A percentile compares a stretch with the other conserved stretches of the same genome.
Evolutionary conservation across 805 yeast genomes (phyloP).

Genomic region (Cyberlindnera saturnus): DNA sequence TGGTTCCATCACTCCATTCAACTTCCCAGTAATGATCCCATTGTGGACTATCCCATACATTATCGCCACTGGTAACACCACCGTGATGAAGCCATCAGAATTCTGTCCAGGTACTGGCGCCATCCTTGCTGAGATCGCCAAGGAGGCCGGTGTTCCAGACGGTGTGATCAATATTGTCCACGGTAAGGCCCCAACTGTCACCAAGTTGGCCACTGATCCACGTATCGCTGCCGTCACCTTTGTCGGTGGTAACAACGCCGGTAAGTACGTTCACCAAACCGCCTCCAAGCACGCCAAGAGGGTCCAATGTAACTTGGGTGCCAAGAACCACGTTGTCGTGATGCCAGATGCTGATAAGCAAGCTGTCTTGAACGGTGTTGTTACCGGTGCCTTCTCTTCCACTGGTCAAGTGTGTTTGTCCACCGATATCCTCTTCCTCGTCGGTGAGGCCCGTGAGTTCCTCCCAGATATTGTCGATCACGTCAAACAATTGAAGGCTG

Average conservation of each 20-base stretch:
- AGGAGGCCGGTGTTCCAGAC: slow-evolving; percentile 70
- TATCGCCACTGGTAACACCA: slow-evolving; percentile 69
- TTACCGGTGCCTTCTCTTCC: slow-evolving; percentile 77
- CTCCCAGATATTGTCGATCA: slow-evolving; percentile 50
- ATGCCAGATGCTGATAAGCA: slow-evolving; percentile 67
- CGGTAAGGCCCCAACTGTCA: slow-evolving; percentile 69
- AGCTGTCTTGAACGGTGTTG: slow-evolving; percentile 57
- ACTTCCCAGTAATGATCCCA: slow-evolving; percentile 80
- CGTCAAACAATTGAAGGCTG: slow-evolving; percentile 51
- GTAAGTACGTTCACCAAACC: slow-evolving; percentile 61
- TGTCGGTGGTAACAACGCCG: slow-evolving; percentile 77
- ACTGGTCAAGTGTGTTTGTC: slow-evolving; percentile 87
- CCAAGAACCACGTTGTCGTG: slow-evolving; percentile 71
- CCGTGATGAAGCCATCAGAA: slow-evolving; percentile 65
- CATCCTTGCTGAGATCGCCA: slow-evolving; percentile 64
- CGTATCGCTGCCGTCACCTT: slow-evolving; percentile 72
- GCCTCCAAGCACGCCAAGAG: slow-evolving; percentile 67
- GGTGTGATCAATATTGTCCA: slow-evolving; percentile 70
- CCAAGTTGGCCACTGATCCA: slow-evolving; percentile 63
- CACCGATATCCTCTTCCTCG: slow-evolving; percentile 65
- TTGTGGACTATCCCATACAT: slow-evolving; percentile 51
- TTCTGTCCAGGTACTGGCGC: slow-evolving; percentile 79
- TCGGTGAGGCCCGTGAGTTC: slow-evolving; percentile 60
- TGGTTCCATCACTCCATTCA: slow-evolving; percentile 75
- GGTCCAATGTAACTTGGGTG: slow-evolving; percentile 74